phyloP scores from a whole-genome alignment of 345 rosid species.

The Gossypium turneri region DNA sequence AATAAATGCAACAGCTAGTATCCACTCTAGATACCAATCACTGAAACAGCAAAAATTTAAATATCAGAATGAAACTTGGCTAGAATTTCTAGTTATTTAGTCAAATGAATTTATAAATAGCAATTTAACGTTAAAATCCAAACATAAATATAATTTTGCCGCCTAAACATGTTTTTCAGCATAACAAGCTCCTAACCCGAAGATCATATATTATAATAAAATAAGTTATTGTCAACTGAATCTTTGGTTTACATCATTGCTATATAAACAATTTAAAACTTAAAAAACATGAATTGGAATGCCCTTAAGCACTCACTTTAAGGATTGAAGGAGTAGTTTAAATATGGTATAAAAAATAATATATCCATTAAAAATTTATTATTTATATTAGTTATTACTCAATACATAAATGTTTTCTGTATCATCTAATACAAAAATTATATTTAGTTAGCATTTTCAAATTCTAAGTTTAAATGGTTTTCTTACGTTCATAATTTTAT shows the following conservation, averaged over 20 bases:
- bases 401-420: not conserved
- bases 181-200: not conserved
- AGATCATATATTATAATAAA: not conserved
- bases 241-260: too few relatives aligned
- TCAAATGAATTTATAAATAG: not conserved
- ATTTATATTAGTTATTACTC: not conserved
- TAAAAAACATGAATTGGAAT: too few relatives aligned
- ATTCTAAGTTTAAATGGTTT: not conserved
- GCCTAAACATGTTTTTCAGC: not conserved
- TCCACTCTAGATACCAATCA: constrained; percentile 72
- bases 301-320: too few relatives aligned
- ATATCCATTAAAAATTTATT: not conserved
- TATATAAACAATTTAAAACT: too few relatives aligned
- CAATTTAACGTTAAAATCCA: not conserved
- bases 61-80: not conserved
- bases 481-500: not conserved
- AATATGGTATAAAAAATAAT: too few relatives aligned
- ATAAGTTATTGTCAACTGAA: too few relatives aligned
- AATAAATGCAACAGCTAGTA: constrained; percentile 68
- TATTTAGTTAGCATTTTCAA: not conserved
- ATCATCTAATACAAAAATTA: not conserved
- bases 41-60: constrained; percentile 27
- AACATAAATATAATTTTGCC: not conserved
- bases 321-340: too few relatives aligned
- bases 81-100: too few relatives aligned